Evolutionary conservation across 2,329 filamentous ascomycete genomes (phyloP).

Genomic region (Penicillium olsonii): DNA sequence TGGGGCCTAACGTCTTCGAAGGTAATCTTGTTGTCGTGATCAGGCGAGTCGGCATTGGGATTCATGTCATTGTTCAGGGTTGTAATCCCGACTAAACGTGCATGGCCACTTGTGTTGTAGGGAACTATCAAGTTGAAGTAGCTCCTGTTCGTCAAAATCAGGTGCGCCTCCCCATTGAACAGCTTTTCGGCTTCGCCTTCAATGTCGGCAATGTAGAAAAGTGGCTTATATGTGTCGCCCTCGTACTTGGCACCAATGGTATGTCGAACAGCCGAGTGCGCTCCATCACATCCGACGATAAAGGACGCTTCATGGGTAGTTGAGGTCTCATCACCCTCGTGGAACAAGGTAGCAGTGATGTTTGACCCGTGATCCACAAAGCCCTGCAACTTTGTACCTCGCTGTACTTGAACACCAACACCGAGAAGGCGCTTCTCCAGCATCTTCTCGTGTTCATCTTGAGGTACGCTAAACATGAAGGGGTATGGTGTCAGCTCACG

Average conservation of each 20-base stretch:
- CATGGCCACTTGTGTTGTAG: constrained; percentile 23
- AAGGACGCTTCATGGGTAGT: constrained; percentile 41
- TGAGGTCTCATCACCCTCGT: constrained; percentile 19
- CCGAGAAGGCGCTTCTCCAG: constrained; percentile 30
- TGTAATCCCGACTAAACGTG: constrained; percentile 30
- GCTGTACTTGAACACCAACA: constrained; percentile 30
- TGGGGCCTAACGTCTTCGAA: constrained; percentile 34
- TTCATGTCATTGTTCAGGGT: background rate
- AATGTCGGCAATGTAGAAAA: constrained; percentile 50
- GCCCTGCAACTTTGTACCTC: constrained; percentile 26
- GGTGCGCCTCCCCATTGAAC: constrained; percentile 34
- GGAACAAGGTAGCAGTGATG: constrained; percentile 26
- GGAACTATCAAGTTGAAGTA: constrained; percentile 41
- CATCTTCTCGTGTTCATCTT: constrained; percentile 32
- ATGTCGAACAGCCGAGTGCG: constrained; percentile 52
- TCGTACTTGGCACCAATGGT: constrained; percentile 42
- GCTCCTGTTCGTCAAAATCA: constrained; percentile 36
- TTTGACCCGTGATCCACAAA: constrained; percentile 24
- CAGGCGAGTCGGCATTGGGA: constrained; percentile 14
- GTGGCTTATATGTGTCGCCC: constrained; percentile 46
- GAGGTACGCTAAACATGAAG: constrained; percentile 29
- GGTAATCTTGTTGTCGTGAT: constrained; percentile 24
- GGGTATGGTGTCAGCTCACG: constrained; percentile 32
- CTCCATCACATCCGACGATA: constrained; percentile 56
- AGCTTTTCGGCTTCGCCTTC: constrained; percentile 27